Evolutionary conservation across 768 basidiomycete species (phyloP).

Genomic region (Erythrobasidium yunnanense): DNA sequence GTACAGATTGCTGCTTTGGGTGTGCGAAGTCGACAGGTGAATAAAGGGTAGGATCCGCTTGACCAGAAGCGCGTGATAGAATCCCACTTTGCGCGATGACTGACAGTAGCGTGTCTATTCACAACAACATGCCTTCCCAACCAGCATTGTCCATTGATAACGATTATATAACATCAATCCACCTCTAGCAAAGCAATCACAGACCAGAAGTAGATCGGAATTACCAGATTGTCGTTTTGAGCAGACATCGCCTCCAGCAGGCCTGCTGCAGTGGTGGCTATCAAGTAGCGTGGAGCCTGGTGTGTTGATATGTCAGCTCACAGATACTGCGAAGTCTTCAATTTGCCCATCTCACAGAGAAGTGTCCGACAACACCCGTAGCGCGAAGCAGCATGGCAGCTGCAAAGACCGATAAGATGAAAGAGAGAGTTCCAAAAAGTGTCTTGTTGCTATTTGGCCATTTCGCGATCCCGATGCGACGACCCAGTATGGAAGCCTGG

Average conservation of each 20-base stretch:
- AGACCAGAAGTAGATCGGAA: conserved; percentile 95
- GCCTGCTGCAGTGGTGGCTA: conserved; percentile 55
- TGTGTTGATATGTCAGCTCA: background rate
- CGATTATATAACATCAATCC: no score
- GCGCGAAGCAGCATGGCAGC: conserved; percentile 63
- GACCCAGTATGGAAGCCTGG: conserved; percentile 92
- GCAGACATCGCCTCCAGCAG: conserved; percentile 80
- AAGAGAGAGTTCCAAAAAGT: conserved; percentile 78
- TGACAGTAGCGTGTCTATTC: no score
- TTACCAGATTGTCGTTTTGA: conserved; percentile 93
- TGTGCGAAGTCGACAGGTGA: no score
- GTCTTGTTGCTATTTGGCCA: conserved; percentile 88
- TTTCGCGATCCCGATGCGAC: conserved; percentile 62
- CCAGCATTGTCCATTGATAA: no score
- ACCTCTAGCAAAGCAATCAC: conserved; percentile 57
- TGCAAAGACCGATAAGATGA: conserved; percentile 57
- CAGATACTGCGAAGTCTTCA: background rate
- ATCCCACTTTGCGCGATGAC: no score
- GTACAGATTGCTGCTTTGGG: no score
- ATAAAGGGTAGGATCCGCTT: no score
- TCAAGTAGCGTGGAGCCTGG: conserved; percentile 58
- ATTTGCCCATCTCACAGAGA: conserved; percentile 54
- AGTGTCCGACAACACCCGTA: conserved; percentile 57
- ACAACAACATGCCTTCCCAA: no score
- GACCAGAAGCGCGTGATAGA: no score